These are phyloP conservation scores for Xylaria telfairii DNA, from an alignment of 495 filamentous ascomycete genomes.

Conservation along the genomic window DNA sequence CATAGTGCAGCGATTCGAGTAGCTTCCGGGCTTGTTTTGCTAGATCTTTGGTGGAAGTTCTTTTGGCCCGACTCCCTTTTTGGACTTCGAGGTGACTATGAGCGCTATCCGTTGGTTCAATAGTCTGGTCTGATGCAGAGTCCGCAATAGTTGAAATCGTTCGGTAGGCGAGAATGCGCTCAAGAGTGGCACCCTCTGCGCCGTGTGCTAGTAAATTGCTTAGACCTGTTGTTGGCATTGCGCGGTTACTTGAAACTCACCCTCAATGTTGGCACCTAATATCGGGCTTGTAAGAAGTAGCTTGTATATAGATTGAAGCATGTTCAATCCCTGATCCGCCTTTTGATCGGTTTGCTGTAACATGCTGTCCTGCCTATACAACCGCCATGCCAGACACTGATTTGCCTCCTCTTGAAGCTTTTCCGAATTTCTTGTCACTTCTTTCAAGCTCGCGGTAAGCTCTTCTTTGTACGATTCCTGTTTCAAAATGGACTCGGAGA, in stretches of 20 bases:
- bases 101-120: neutral
- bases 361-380: neutral
- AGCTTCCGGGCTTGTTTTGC: neutral
- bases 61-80: neutral
- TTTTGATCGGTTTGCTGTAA: constrained; percentile 2
- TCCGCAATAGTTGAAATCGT: neutral
- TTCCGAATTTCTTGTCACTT: constrained; percentile 3
- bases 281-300: neutral
- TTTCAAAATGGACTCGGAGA: constrained; percentile 16
- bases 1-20: neutral
- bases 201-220: neutral
- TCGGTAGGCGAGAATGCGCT: neutral
- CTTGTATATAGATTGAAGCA: constrained; percentile 2
- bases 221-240: neutral
- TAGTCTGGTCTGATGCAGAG: neutral
- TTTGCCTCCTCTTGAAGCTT: constrained; percentile 10
- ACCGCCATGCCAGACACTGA: neutral
- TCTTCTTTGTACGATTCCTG: constrained; percentile 17
- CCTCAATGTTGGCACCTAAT: neutral
- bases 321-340: neutral
- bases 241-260: neutral
- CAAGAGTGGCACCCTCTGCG: too few relatives aligned
- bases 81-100: too few relatives aligned
- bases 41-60: neutral
- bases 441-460: neutral